A percentile compares a stretch with the other conserved stretches of the same genome.
Conservation (phyloP, 441 rosid species). For the Breynia disticha region DNA sequence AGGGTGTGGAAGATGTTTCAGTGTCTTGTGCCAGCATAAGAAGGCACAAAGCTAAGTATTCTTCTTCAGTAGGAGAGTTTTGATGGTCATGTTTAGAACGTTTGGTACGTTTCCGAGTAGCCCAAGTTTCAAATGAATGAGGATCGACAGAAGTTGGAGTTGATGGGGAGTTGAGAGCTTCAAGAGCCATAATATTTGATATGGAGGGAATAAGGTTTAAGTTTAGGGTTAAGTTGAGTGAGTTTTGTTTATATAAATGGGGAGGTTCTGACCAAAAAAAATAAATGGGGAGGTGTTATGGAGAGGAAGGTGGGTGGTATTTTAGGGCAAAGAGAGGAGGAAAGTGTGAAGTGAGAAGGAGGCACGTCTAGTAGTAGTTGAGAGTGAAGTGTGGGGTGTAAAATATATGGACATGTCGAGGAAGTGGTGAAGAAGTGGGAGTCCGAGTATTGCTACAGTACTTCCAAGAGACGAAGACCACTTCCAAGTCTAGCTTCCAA, state of each 20-base stretch:
- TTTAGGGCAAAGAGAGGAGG: background rate
- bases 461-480: background rate
- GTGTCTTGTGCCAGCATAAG: slow-evolving; percentile 47
- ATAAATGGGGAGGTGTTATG: background rate
- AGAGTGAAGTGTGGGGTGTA: slow-evolving; percentile 15
- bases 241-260: background rate
- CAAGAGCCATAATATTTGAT: slow-evolving; percentile 33
- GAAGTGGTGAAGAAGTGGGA: background rate
- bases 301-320: slow-evolving; percentile 24
- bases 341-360: background rate
- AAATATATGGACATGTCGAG: background rate
- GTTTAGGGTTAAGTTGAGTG: background rate
- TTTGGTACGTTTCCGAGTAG: slow-evolving; percentile 27
- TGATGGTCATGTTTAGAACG: slow-evolving; percentile 26
- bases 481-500: slow-evolving; percentile 1
- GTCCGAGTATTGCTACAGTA: too few relatives aligned
- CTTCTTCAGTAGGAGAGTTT: slow-evolving; percentile 30
- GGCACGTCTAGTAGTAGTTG: slow-evolving; percentile 12
- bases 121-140: slow-evolving; percentile 21
- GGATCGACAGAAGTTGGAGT: slow-evolving; percentile 16
- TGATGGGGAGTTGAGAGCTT: slow-evolving; percentile 42
- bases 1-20: slow-evolving; percentile 12
- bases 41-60: slow-evolving; percentile 45
- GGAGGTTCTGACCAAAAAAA: too few relatives aligned
- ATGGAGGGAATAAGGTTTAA: background rate